Conservation (phyloP, 305 asterid genomes). For the Coffea humblotiana region DNA sequence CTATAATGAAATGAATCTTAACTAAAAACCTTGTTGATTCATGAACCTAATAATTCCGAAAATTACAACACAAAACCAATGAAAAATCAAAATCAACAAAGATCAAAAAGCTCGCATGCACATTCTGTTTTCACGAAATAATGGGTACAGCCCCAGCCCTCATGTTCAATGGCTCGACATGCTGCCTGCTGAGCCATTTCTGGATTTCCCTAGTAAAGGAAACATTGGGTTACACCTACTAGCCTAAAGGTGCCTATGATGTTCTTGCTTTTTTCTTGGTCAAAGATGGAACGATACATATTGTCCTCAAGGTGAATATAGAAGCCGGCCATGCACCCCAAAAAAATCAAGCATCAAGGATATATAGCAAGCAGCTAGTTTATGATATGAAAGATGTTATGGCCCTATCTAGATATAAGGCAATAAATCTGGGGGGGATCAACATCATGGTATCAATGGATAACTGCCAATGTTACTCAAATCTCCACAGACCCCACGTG, state of each 20-base stretch:
- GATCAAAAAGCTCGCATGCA: conserved; percentile 2
- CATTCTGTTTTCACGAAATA: neutral
- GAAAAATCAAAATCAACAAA: conserved; percentile 25
- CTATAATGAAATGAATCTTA: conserved; percentile 12
- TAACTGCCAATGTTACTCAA: neutral
- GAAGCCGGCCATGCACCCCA: neutral
- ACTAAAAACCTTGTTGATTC: conserved; percentile 2
- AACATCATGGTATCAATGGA: neutral
- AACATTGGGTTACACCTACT: neutral
- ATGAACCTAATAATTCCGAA: conserved; percentile 14
- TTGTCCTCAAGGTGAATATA: neutral
- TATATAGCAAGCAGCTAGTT: neutral
- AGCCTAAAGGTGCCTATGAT: neutral
- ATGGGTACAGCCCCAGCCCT: neutral
- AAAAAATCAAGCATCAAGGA: neutral
- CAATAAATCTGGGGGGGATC: neutral
- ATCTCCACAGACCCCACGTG: conserved; percentile 12
- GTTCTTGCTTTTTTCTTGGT: neutral
- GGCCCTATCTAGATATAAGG: too few species aligned
- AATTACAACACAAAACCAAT: conserved; percentile 4
- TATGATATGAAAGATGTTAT: neutral
- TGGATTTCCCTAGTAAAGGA: neutral
- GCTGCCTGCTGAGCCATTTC: neutral
- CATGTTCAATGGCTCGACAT: conserved; percentile 6
- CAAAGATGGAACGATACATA: conserved; percentile 1